phyloP scores from a whole-genome alignment of 208 protist genomes.

The Crithidia brevicula region DNA sequence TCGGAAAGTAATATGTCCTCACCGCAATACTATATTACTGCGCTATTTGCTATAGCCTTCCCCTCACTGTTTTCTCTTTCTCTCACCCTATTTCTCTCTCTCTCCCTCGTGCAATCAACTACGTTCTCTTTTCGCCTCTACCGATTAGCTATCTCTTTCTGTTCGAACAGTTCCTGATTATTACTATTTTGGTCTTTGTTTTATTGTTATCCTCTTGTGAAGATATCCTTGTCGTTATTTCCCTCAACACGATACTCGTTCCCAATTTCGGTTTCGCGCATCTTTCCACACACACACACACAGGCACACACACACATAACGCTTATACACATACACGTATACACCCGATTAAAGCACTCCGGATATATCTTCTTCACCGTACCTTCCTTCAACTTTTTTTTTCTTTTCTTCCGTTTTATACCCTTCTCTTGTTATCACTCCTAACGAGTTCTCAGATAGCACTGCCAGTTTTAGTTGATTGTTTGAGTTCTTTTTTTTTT shows the following conservation, averaged over 20 bases:
- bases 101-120: neutral
- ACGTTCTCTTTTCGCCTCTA: neutral
- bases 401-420: slow-evolving; percentile 7
- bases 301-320: slow-evolving; percentile 8
- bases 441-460: neutral
- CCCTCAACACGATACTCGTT: slow-evolving; percentile 3
- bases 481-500: slow-evolving; percentile 6
- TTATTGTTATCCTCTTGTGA: neutral
- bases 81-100: slow-evolving; percentile 12
- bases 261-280: neutral
- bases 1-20: no score
- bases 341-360: no score
- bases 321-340: slow-evolving; percentile 18
- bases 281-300: neutral
- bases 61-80: slow-evolving; percentile 6
- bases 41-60: no score
- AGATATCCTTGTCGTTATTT: neutral
- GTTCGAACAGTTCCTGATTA: no score
- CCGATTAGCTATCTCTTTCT: no score
- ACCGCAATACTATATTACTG: neutral
- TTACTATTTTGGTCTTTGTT: slow-evolving; percentile 9
- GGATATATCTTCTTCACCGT: no score
- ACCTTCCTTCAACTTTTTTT: no score
- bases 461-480: neutral
- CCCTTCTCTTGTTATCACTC: neutral